phyloP scores from a whole-genome alignment of 2,329 filamentous ascomycete genomes.

The Grosmannia clavigera region DNA sequence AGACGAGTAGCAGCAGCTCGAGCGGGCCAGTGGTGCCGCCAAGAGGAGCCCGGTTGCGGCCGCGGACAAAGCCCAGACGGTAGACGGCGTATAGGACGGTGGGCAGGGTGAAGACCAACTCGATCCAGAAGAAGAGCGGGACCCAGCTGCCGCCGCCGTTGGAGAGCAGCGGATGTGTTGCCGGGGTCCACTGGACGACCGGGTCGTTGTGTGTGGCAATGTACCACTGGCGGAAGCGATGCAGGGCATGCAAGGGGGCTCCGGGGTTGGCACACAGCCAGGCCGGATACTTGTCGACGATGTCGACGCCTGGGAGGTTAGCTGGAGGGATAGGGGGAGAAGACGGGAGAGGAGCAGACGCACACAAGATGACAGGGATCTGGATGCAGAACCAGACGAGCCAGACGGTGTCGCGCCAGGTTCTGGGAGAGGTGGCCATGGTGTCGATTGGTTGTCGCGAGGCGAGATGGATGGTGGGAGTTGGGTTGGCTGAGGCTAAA shows the following conservation, averaged over 20 bases:
- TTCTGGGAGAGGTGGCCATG: neutral
- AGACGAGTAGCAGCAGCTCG: constrained; percentile 40
- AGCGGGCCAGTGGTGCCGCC: constrained; percentile 22
- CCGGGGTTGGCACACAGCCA: constrained; percentile 28
- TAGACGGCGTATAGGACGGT: constrained; percentile 34
- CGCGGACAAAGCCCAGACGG: constrained; percentile 19
- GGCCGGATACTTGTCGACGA: constrained; percentile 38
- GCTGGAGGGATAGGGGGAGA: neutral
- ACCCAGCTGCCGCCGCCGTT: constrained; percentile 32
- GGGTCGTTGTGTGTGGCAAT: constrained; percentile 38
- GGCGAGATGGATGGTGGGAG: neutral
- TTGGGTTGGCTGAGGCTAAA: neutral
- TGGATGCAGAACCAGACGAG: constrained; percentile 21
- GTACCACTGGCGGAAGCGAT: constrained; percentile 33
- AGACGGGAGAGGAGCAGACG: constrained; percentile 3
- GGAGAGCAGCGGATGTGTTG: constrained; percentile 5
- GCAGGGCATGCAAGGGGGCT: constrained; percentile 35
- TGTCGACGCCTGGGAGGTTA: constrained; percentile 33
- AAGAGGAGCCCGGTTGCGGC: neutral
- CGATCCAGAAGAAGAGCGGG: constrained; percentile 35
- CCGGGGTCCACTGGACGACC: constrained; percentile 29
- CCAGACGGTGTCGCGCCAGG: constrained; percentile 18
- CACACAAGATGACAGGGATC: constrained; percentile 20
- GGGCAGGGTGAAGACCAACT: constrained; percentile 38
- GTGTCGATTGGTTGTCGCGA: neutral